A percentile compares a stretch with the other conserved stretches of the same genome.
Evolutionary conservation across 2,329 filamentous ascomycete genomes (phyloP).

Genomic region (Fonsecaea multimorphosa): DNA sequence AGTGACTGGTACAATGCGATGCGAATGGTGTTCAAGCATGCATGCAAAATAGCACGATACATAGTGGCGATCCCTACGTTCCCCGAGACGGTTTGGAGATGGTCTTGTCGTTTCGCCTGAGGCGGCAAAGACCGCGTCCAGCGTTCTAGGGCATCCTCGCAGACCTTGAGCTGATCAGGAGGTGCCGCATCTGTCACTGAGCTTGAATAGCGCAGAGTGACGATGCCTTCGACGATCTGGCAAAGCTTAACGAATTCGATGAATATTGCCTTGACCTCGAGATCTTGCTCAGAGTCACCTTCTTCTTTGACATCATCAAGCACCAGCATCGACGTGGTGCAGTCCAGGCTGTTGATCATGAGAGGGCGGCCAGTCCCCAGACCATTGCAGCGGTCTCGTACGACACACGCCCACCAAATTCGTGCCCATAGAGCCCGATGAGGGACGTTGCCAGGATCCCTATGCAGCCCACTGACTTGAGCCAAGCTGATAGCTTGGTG

Average conservation of each 20-base stretch:
- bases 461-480: conserved; percentile 17
- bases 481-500: conserved; percentile 16
- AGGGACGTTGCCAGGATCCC: conserved; percentile 13
- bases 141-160: conserved; percentile 11
- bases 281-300: conserved; percentile 12
- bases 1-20: conserved; percentile 20
- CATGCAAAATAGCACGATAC: conserved; percentile 15
- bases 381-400: conserved; percentile 17
- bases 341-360: conserved; percentile 19
- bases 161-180: conserved; percentile 16
- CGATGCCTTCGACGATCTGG: conserved; percentile 19
- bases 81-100: conserved; percentile 5
- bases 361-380: conserved; percentile 15
- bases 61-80: not conserved
- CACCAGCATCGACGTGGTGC: conserved; percentile 6
- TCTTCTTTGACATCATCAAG: conserved; percentile 11
- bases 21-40: conserved; percentile 15
- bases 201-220: conserved; percentile 14
- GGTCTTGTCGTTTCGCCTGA: conserved; percentile 11
- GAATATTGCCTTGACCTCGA: conserved; percentile 17
- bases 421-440: conserved; percentile 15
- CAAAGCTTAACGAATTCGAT: conserved; percentile 19
- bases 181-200: not conserved
- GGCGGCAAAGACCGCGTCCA: conserved; percentile 12
- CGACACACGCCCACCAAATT: conserved; percentile 18